Percentiles rank a stretch among this genome's conserved stretches.
Conservation (phyloP, 352 stramenopile genomes). For the Pythium biforme region DNA sequence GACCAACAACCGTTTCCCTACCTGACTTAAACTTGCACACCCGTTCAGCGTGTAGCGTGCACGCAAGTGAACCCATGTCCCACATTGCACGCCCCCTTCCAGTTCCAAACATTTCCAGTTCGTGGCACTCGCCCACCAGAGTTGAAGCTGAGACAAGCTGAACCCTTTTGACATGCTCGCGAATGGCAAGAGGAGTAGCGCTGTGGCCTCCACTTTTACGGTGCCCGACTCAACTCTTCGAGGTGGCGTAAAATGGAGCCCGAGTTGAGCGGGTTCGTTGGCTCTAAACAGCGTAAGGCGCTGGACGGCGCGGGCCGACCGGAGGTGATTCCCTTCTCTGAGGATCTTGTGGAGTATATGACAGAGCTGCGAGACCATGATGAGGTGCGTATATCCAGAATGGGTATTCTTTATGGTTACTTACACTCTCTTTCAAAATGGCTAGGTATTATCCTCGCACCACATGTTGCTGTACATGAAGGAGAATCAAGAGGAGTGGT, state of each 20-base stretch:
- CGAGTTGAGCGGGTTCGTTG: background rate
- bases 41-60: no score
- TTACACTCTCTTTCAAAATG: background rate
- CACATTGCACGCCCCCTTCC: no score
- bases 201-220: background rate
- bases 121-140: no score
- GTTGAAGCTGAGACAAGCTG: background rate
- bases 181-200: background rate
- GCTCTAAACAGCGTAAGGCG: constrained; percentile 5
- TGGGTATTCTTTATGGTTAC: background rate
- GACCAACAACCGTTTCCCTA: no score
- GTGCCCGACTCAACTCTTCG: background rate
- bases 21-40: no score
- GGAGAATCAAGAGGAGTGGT: constrained; percentile 1
- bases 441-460: constrained; percentile 8
- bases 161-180: background rate
- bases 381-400: background rate
- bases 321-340: constrained; percentile 5
- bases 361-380: constrained; percentile 2
- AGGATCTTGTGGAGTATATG: constrained; percentile 8
- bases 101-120: no score
- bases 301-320: background rate
- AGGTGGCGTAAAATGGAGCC: background rate
- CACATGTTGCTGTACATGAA: constrained; percentile 14
- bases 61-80: no score